Evolutionary conservation across 2,329 filamentous ascomycete species (phyloP), one percentile per base, ranked within the genome.

Genomic region (Pseudogymnoascus pannorum): DNA sequence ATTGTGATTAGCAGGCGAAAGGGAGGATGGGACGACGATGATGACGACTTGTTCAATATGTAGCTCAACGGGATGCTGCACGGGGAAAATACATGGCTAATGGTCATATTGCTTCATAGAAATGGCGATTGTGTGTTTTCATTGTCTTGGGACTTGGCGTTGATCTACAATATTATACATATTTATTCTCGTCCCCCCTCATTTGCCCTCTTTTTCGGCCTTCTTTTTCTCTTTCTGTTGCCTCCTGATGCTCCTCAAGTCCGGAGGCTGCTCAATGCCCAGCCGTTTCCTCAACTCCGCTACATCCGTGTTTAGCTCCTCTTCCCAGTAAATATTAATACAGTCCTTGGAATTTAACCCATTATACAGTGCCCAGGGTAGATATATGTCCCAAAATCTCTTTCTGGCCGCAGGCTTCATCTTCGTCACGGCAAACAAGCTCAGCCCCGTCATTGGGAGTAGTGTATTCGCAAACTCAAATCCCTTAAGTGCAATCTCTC

Each of bases 321-420:
- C 91, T 76, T 99, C 94, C 94, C 94, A 99, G 72, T 96, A 99
- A 1, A 99, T 87, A 74, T 97, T 97, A 67, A 99, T 92, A 33
- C 97, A 79, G 71, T 96, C 90, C 69, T 88, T 85, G 57, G 86
- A 82, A 61, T 82, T 77, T 66, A 91, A 74, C 12, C 94, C 94
- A 73, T 96, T 97, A 60, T 84, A 78, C 48, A 97, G 75, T 35
- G 94, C 94, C 94, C 94, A 99, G 0, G 94, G 94, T 59, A 93
- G 77, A 74, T 97, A 96, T 1, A 85, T 86, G 4, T 76, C 75
- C 70, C 82, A 88, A 70, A 97, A 94, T 61, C 87, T 76, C 68
- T 80, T 75, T 72, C 84, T 78, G 69, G 89, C 86, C 12, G 78
- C 79, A 29, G 79, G 78, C 72, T 88, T 89, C 70, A 90, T 72